phyloP scores from a whole-genome alignment of 164 flowering plant genomes.

The Vitis cinerea region DNA sequence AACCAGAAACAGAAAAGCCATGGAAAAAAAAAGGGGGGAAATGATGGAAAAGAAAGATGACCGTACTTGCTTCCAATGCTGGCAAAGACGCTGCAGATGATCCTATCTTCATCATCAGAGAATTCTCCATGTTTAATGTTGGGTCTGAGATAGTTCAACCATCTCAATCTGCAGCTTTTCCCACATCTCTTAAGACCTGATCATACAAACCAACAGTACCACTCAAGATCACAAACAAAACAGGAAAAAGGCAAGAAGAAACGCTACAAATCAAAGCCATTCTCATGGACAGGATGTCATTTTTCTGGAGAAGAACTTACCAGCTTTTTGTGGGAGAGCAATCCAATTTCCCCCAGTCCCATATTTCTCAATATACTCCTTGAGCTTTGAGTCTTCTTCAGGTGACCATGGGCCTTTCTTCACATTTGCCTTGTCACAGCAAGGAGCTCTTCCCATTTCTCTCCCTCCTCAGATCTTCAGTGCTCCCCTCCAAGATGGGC shows the following conservation, averaged over 20 bases:
- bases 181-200: slow-evolving; percentile 68
- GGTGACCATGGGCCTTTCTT: slow-evolving; percentile 90
- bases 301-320: slow-evolving; percentile 24
- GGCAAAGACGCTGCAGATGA: slow-evolving; percentile 64
- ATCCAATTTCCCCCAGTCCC: slow-evolving; percentile 83
- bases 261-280: background rate
- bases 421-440: slow-evolving; percentile 84
- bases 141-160: slow-evolving; percentile 85
- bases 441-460: slow-evolving; percentile 83
- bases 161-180: slow-evolving; percentile 79
- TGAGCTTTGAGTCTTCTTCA: slow-evolving; percentile 74
- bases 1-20: background rate
- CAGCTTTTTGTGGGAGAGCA: slow-evolving; percentile 72
- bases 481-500: background rate
- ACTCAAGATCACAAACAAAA: background rate
- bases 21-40: background rate
- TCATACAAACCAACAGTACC: background rate
- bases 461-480: slow-evolving; percentile 8
- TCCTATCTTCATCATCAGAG: slow-evolving; percentile 74
- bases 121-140: slow-evolving; percentile 82
- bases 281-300: background rate
- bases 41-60: background rate
- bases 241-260: background rate
- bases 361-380: slow-evolving; percentile 55
- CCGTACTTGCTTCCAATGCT: slow-evolving; percentile 71